phyloP scores from a whole-genome alignment of 495 filamentous ascomycete species.

The Eremomyces bilateralis region DNA sequence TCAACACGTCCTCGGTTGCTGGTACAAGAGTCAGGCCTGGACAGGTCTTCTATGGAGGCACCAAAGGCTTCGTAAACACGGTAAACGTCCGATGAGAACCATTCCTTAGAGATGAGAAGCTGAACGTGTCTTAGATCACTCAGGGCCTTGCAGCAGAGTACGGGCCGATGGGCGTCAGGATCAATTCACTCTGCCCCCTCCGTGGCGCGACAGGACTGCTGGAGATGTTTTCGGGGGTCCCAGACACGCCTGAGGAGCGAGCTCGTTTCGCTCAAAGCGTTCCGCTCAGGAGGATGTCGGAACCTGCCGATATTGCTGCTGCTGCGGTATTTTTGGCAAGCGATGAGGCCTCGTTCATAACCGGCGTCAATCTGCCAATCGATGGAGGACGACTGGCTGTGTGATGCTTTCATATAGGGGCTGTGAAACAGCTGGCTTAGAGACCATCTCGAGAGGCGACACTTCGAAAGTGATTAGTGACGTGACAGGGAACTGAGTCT shows the following conservation, averaged over 20 bases:
- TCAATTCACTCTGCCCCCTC: neutral
- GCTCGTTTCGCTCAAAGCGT: neutral
- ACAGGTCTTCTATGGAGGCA: constrained; percentile 1
- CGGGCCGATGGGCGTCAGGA: neutral
- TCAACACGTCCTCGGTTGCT: constrained; percentile 2
- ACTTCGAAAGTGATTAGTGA: too few relatives aligned
- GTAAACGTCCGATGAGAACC: too few relatives aligned
- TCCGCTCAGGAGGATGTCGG: neutral
- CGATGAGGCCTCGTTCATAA: neutral
- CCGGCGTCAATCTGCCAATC: neutral
- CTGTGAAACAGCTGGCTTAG: too few relatives aligned
- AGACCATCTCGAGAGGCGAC: too few relatives aligned
- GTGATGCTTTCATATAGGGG: too few relatives aligned
- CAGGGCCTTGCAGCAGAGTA: constrained; percentile 1
- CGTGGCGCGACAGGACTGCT: neutral
- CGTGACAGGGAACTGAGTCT: too few relatives aligned
- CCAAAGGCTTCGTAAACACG: constrained; percentile 2
- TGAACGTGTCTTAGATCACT: neutral
- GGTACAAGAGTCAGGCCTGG: constrained; percentile 1
- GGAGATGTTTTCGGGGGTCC: neutral
- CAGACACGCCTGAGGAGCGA: neutral
- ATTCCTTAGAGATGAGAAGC: too few relatives aligned
- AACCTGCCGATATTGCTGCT: neutral
- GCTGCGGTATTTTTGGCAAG: neutral
- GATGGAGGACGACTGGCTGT: constrained; percentile 1